Conservation (phyloP, 371 early-diverging fungal species). For the Mortierella sp. region DNA sequence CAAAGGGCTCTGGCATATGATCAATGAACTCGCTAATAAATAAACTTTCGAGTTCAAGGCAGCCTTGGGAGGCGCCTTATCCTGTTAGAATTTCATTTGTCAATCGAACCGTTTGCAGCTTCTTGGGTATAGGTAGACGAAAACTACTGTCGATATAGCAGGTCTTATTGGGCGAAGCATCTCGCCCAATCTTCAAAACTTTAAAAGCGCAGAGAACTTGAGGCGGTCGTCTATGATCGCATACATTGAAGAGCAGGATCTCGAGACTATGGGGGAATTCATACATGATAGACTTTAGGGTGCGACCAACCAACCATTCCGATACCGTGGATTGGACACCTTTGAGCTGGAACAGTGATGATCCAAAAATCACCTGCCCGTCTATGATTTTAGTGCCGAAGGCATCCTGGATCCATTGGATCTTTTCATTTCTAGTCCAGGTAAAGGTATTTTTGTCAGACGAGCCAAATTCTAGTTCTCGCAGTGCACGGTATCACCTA, state of each 20-base stretch:
- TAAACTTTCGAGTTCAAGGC: slow-evolving; percentile 14
- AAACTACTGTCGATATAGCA: slow-evolving; percentile 6
- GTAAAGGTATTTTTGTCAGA: slow-evolving; percentile 19
- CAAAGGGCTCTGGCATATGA: background rate
- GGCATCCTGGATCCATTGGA: background rate
- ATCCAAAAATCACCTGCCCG: background rate
- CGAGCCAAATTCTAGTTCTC: slow-evolving; percentile 14
- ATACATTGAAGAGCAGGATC: slow-evolving; percentile 12
- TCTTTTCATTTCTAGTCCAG: slow-evolving; percentile 20
- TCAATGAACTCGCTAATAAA: background rate
- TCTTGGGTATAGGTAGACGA: slow-evolving; percentile 3
- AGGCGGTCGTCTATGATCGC: slow-evolving; percentile 5
- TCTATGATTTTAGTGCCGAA: background rate
- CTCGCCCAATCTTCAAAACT: slow-evolving; percentile 1
- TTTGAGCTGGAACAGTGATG: slow-evolving; percentile 4
- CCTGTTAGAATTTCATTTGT: slow-evolving; percentile 8
- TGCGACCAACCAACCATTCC: slow-evolving; percentile 15
- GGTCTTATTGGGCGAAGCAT: slow-evolving; percentile 1
- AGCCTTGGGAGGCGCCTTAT: slow-evolving; percentile 17
- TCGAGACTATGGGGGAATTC: slow-evolving; percentile 30
- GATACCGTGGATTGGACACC: slow-evolving; percentile 4
- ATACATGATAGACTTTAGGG: background rate
- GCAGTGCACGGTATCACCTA: slow-evolving; percentile 12
- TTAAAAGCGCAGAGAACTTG: background rate
- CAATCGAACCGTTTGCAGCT: background rate